Percentiles rank a stretch among this genome's conserved stretches.
Evolutionary conservation across 2,329 filamentous ascomycete genomes (phyloP).

Genomic region (Ceratocystis cubensis): DNA sequence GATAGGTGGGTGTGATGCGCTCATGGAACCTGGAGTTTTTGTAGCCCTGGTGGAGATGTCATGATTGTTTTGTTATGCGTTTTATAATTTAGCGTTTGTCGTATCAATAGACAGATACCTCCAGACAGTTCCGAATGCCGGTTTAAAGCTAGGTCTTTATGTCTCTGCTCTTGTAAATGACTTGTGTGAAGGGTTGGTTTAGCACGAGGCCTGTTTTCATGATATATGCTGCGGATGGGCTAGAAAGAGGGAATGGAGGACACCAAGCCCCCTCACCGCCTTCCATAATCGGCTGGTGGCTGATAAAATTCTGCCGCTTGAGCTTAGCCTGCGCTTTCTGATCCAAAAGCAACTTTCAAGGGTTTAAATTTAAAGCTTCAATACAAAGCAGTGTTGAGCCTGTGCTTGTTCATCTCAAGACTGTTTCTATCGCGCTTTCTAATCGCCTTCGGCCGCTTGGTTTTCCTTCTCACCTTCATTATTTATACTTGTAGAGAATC

Average conservation of each 20-base stretch:
- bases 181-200: neutral
- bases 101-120: neutral
- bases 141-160: no score
- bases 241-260: no score
- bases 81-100: conserved; percentile 10
- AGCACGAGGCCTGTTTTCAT: neutral
- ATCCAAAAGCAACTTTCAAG: neutral
- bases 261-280: neutral
- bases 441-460: neutral
- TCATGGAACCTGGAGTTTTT: neutral
- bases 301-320: neutral
- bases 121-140: neutral
- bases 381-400: neutral
- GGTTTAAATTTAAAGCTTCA: neutral
- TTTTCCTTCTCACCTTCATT: no score
- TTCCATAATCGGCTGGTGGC: conserved; percentile 6
- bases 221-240: neutral
- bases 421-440: neutral
- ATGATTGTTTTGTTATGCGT: conserved; percentile 10
- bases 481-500: no score
- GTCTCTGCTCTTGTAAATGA: neutral
- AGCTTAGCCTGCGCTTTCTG: neutral
- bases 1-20: neutral
- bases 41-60: neutral
- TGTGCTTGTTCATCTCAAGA: neutral